Conservation (phyloP, 1,284 basidiomycete genomes). For the Pseudozyma tsukubaensis region DNA sequence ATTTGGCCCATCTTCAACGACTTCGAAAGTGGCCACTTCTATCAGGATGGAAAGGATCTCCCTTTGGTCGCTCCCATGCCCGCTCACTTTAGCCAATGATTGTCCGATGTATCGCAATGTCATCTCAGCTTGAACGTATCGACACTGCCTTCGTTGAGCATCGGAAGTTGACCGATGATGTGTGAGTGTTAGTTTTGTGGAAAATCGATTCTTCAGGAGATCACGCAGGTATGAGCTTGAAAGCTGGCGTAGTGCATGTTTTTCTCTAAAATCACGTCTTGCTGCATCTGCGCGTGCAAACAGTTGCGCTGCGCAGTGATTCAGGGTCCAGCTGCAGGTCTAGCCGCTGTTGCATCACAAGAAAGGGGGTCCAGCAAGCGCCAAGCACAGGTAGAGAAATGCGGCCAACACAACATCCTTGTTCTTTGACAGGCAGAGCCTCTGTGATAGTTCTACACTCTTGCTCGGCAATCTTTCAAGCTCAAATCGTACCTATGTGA, state of each 20-base stretch:
- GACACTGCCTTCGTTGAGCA: too few relatives aligned
- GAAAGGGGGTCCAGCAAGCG: background rate
- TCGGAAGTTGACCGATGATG: too few relatives aligned
- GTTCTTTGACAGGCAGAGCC: too few relatives aligned
- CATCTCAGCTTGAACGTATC: too few relatives aligned
- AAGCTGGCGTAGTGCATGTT: background rate
- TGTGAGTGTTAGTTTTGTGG: too few relatives aligned
- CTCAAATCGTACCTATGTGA: too few relatives aligned
- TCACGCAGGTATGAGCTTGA: constrained; percentile 2
- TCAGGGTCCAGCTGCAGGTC: constrained; percentile 15
- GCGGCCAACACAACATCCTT: constrained; percentile 2
- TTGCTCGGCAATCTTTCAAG: too few relatives aligned
- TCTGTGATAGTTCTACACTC: too few relatives aligned
- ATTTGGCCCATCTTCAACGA: constrained; percentile 22
- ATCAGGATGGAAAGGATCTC: constrained; percentile 14
- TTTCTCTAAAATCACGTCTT: constrained; percentile 5
- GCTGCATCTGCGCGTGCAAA: background rate
- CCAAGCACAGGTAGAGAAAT: too few relatives aligned
- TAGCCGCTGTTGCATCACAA: background rate
- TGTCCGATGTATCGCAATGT: too few relatives aligned
- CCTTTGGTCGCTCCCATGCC: background rate
- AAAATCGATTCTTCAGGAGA: background rate
- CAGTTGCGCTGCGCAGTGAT: background rate
- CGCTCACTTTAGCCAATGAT: background rate
- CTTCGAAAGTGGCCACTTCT: constrained; percentile 16